These are phyloP conservation scores for Phytopythium vexans DNA, from an alignment of 352 stramenopile species.

Conservation along the genomic window DNA sequence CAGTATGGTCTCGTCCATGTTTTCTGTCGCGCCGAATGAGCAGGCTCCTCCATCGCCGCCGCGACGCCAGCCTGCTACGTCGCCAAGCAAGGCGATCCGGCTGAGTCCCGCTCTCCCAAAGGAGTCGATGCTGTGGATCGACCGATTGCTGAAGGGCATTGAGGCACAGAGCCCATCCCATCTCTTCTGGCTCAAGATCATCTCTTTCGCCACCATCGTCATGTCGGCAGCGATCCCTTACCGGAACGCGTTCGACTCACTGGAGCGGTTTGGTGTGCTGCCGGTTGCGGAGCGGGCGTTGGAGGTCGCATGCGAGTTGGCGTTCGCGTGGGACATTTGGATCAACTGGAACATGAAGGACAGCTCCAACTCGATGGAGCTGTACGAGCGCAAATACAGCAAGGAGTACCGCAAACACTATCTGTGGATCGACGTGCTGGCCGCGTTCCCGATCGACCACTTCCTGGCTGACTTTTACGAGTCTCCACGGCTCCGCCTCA, in stretches of 20 bases:
- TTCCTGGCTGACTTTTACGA: constrained; percentile 42
- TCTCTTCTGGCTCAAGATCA: constrained; percentile 31
- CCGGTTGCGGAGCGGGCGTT: constrained; percentile 19
- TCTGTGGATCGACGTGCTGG: constrained; percentile 36
- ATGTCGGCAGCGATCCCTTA: constrained; percentile 45
- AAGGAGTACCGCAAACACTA: constrained; percentile 31
- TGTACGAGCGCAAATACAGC: constrained; percentile 44
- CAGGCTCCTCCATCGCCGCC: neutral
- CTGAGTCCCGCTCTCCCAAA: constrained; percentile 5
- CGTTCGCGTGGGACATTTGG: constrained; percentile 59
- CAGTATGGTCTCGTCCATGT: neutral
- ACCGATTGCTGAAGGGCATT: constrained; percentile 36
- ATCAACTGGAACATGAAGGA: constrained; percentile 57
- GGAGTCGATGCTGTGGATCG: constrained; percentile 38
- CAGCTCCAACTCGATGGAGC: constrained; percentile 36
- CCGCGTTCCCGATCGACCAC: constrained; percentile 52
- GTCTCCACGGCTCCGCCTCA: constrained; percentile 33
- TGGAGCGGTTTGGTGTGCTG: constrained; percentile 18
- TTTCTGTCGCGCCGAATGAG: neutral
- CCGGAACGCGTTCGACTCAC: constrained; percentile 34
- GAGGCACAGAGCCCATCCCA: constrained; percentile 42
- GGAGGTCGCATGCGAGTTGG: constrained; percentile 37
- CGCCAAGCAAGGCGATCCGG: constrained; percentile 1
- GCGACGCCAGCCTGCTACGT: neutral
- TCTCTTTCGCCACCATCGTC: constrained; percentile 26